Percentiles rank a stretch among this genome's conserved stretches.
These are phyloP conservation scores for Euclidium syriacum DNA, from an alignment of 345 rosid species.

Conservation along the genomic window DNA sequence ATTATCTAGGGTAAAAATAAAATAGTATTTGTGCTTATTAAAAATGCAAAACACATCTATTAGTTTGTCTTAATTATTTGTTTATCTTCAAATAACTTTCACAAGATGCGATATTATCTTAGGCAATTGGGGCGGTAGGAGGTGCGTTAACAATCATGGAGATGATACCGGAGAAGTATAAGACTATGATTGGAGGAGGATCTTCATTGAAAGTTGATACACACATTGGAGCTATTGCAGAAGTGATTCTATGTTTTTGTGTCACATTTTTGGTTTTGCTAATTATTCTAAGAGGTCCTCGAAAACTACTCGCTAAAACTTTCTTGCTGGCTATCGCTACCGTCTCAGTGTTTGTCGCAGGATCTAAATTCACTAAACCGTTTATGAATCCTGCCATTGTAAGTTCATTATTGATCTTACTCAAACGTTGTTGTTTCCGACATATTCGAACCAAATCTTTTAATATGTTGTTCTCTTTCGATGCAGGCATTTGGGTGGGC, in stretches of 20 bases:
- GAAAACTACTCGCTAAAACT: slow-evolving; percentile 38
- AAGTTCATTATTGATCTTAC: slow-evolving; percentile 33
- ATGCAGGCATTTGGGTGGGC: slow-evolving; percentile 97
- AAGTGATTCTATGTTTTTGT: slow-evolving; percentile 74
- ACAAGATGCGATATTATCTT: too few species aligned
- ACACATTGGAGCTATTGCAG: slow-evolving; percentile 84
- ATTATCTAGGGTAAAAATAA: too few species aligned
- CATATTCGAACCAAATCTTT: neutral
- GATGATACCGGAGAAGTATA: slow-evolving; percentile 66
- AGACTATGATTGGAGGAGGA: slow-evolving; percentile 56
- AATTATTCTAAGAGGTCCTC: slow-evolving; percentile 75
- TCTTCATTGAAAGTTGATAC: slow-evolving; percentile 66
- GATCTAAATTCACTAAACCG: slow-evolving; percentile 76
- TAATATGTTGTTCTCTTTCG: neutral
- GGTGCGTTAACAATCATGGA: slow-evolving; percentile 77
- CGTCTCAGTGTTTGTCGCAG: slow-evolving; percentile 51
- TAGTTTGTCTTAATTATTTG: too few species aligned
- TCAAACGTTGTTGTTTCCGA: neutral
- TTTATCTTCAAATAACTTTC: too few species aligned
- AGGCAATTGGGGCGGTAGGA: slow-evolving; percentile 95
- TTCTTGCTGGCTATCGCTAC: slow-evolving; percentile 69
- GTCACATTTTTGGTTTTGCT: slow-evolving; percentile 65
- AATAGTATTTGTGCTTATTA: too few species aligned
- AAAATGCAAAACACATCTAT: too few species aligned
- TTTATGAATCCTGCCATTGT: slow-evolving; percentile 99